phyloP scores from a whole-genome alignment of 306 rosid species.

The Abrus precatorius region DNA sequence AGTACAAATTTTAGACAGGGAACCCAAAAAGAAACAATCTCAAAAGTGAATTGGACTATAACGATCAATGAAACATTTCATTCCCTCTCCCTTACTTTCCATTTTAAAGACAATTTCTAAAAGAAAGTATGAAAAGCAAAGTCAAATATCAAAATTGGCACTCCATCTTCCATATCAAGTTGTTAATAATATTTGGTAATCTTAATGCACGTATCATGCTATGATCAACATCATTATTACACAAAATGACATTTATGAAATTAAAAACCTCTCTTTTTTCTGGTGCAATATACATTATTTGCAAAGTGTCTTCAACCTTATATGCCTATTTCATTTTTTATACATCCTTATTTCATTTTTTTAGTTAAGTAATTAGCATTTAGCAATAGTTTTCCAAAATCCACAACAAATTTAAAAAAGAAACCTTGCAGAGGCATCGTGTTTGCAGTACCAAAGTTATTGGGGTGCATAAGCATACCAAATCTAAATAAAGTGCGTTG shows the following conservation, averaged over 20 bases:
- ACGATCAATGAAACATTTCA: constrained; percentile 11
- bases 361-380: too few relatives aligned
- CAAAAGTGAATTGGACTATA: neutral
- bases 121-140: constrained; percentile 31
- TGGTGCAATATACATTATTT: constrained; percentile 7
- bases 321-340: neutral
- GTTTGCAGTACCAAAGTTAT: too few relatives aligned
- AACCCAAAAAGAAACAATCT: too few relatives aligned
- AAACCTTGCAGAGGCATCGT: too few relatives aligned
- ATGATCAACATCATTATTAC: neutral
- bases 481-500: too few relatives aligned
- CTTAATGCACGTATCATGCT: constrained; percentile 11
- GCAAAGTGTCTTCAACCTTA: constrained; percentile 1
- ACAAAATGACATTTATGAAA: neutral
- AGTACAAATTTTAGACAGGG: too few relatives aligned
- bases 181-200: constrained; percentile 5
- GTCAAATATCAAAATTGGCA: neutral
- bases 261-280: constrained; percentile 4
- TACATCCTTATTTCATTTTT: too few relatives aligned
- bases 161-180: neutral
- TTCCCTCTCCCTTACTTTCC: neutral
- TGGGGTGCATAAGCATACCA: too few relatives aligned
- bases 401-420: too few relatives aligned
- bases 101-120: neutral
- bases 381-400: too few relatives aligned